Evolutionary conservation across 2,329 filamentous ascomycete genomes (phyloP).

Genomic region (Fusarium falciforme): DNA sequence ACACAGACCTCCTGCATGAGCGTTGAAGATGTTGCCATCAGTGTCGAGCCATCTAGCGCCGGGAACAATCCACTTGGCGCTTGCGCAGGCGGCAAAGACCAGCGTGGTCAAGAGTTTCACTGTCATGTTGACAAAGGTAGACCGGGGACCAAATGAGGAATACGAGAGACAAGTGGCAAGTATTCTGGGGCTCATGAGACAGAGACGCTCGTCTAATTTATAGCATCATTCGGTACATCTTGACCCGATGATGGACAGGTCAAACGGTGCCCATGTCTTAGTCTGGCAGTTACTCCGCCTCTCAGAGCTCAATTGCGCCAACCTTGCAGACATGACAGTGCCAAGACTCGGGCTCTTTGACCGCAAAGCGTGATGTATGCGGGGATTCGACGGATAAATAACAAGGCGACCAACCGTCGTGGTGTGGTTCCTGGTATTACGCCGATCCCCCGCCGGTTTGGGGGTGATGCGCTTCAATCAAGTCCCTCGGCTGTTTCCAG

Average conservation of each 20-base stretch:
- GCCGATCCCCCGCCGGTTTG: conserved; percentile 33
- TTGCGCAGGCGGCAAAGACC: conserved; percentile 26
- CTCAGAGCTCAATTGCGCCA: neutral
- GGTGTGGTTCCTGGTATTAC: conserved; percentile 3
- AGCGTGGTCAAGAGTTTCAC: conserved; percentile 11
- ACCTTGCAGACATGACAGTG: neutral
- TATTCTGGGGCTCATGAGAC: neutral
- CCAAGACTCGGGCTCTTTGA: neutral
- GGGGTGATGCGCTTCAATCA: conserved; percentile 37
- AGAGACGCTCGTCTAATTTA: conserved; percentile 7
- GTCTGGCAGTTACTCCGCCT: conserved; percentile 9
- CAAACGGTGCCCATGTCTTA: neutral
- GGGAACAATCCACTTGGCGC: conserved; percentile 66
- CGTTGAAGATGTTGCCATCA: conserved; percentile 69
- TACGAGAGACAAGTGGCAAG: neutral
- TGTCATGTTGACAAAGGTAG: neutral
- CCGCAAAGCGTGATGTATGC: neutral
- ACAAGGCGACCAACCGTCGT: neutral
- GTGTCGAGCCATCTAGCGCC: conserved; percentile 71
- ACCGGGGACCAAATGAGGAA: neutral
- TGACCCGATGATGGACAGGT: conserved; percentile 4
- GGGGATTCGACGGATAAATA: conserved; percentile 16
- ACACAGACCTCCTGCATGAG: conserved; percentile 69
- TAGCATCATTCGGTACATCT: conserved; percentile 22
- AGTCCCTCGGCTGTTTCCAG: neutral